phyloP scores from a whole-genome alignment of 495 filamentous ascomycete genomes.

The Penicillium steckii region DNA sequence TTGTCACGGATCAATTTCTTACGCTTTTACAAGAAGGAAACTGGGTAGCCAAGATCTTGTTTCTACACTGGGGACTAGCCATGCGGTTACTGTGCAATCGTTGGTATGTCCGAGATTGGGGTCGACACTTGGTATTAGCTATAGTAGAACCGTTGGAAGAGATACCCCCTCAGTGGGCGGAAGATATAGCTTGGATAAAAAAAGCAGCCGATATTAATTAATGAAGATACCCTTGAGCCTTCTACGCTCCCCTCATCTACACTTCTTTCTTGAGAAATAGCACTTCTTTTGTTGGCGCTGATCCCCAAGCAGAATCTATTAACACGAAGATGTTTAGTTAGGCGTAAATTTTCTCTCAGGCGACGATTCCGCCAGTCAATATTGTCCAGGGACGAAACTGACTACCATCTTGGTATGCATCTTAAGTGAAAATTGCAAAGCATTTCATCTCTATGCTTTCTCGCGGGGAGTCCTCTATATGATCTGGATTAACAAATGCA shows the following conservation, averaged over 20 bases:
- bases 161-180: conserved; percentile 30
- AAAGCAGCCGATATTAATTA: conserved; percentile 19
- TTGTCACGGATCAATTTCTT: conserved; percentile 30
- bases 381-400: too few relatives aligned
- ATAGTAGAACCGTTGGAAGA: conserved; percentile 29
- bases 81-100: conserved; percentile 38
- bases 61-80: conserved; percentile 35
- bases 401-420: too few relatives aligned
- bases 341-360: too few relatives aligned
- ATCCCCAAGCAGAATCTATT: too few relatives aligned
- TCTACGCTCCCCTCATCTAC: neutral
- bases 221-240: too few relatives aligned
- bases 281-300: too few relatives aligned
- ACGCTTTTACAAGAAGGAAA: conserved; percentile 28
- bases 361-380: too few relatives aligned
- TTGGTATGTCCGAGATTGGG: conserved; percentile 40
- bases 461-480: too few relatives aligned
- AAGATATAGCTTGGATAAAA: conserved; percentile 35
- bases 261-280: neutral
- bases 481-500: too few relatives aligned
- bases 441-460: too few relatives aligned
- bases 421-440: too few relatives aligned
- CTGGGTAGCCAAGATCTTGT: conserved; percentile 38
- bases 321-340: too few relatives aligned
- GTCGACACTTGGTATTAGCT: conserved; percentile 34